Evolutionary conservation across 371 early-diverging fungal species (phyloP), one percentile per base, ranked within the genome.

Genomic region (Rhizopus microsporus): DNA sequence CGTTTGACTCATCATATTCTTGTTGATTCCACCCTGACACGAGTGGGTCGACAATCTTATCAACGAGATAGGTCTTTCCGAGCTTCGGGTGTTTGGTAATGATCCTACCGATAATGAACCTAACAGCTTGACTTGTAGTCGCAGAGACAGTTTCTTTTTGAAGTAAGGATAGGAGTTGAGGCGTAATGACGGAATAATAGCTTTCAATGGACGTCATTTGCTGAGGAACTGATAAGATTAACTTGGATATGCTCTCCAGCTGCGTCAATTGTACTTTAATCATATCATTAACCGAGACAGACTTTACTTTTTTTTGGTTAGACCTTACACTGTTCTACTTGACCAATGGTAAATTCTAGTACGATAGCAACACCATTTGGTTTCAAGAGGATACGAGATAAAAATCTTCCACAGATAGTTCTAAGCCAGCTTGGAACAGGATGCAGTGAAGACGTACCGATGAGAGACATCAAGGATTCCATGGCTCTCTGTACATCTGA

Each of bases 191-290:
- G 4, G 71, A 67, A 60, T 83, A 87, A 61, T 90, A 90, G 8
- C 64, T 69, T 69, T 85, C 84, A 5, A 77, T 69, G 2, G 88
- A 86, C 13, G 79, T 58, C 67, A 78, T 77, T 63, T 87, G 86
- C 46, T 71, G 74, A 10, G 88, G 87, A 4, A 86, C 83, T n/a
- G 89, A 80, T 5, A 85, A 65, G 12, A 90, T 75, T 9, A 92
- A 57, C 37, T 79, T 76, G 4, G 89, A 68, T 2, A 88, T 67
- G 42, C 78, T 85, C 51, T 86, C 89, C 44, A 88, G 68, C 55
- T 88, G 81, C 32, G 75, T 69, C 54, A 84, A 56, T 31, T 78
- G 84, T 17, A 84, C 80, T 66, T 54, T 23, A 50, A 16, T 59
- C 58, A 29, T 51, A 63, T 43, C 60, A 51, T 38, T 8, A 9